A percentile compares a stretch with the other conserved stretches of the same genome.
Conservation (phyloP, 2,329 filamentous ascomycete species). For the Reticulascus tulasneorum region DNA sequence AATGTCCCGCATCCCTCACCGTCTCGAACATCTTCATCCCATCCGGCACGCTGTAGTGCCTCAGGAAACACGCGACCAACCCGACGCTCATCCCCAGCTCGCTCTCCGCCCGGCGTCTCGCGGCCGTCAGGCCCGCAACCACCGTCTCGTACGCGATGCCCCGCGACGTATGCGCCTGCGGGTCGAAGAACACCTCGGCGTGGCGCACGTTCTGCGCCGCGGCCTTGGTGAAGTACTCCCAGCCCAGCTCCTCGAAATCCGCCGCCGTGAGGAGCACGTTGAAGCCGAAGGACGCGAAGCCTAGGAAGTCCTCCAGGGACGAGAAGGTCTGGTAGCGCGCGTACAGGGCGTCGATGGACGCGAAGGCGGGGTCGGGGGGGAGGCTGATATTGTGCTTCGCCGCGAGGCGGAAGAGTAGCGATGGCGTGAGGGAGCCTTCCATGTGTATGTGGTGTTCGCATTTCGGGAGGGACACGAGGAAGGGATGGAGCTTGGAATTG, state of each 20-base stretch:
- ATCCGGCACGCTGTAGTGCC: conserved; percentile 62
- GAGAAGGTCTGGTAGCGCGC: conserved; percentile 64
- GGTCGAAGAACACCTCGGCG: conserved; percentile 78
- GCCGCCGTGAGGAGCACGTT: conserved; percentile 57
- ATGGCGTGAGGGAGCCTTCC: conserved; percentile 69
- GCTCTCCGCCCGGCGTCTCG: conserved; percentile 53
- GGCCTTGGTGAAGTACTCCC: conserved; percentile 65
- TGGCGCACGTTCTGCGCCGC: conserved; percentile 63
- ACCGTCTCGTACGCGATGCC: conserved; percentile 62
- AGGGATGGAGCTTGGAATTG: conserved; percentile 46
- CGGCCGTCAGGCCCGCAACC: conserved; percentile 58
- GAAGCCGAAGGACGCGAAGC: conserved; percentile 77
- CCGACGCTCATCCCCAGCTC: conserved; percentile 63
- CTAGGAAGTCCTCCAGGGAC: conserved; percentile 72
- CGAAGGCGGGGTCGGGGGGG: conserved; percentile 58
- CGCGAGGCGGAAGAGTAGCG: conserved; percentile 67
- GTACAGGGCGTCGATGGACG: conserved; percentile 53
- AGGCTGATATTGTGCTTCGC: conserved; percentile 61
- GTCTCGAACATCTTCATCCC: conserved; percentile 41
- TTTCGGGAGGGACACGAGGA: conserved; percentile 67
- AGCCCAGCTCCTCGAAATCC: conserved; percentile 73
- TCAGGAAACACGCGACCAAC: conserved; percentile 69
- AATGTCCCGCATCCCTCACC: conserved; percentile 34
- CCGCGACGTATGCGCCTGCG: conserved; percentile 66
- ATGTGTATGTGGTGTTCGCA: conserved; percentile 81